Conservation (phyloP, 2,329 filamentous ascomycete genomes). For the Iodosphaeria phyllophila region DNA sequence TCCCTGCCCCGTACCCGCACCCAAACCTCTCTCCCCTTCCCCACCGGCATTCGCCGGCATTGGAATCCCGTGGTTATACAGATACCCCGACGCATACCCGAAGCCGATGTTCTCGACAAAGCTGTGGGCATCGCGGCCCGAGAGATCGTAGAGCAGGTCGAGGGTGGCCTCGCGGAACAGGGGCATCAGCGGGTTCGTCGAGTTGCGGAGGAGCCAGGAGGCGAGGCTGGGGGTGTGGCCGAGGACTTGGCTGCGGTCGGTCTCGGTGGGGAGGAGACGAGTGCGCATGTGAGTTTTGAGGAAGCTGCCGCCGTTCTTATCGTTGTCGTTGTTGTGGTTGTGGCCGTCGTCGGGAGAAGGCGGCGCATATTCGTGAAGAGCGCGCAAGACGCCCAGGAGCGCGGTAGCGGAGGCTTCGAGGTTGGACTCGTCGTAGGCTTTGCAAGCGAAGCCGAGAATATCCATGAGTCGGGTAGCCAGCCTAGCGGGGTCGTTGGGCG, state of each 20-base stretch:
- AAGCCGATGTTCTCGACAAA: constrained; percentile 91
- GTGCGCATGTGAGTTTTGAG: constrained; percentile 44
- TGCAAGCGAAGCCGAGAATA: constrained; percentile 49
- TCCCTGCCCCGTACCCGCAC: no score
- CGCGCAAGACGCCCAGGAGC: constrained; percentile 54
- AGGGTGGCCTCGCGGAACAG: constrained; percentile 59
- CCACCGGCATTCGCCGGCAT: constrained; percentile 44
- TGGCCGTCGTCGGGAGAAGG: no score
- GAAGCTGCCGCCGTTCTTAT: no score
- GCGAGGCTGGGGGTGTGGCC: constrained; percentile 59
- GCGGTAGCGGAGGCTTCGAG: constrained; percentile 56
- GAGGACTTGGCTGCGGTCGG: constrained; percentile 59
- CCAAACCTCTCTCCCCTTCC: no score
- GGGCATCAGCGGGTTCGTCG: constrained; percentile 52
- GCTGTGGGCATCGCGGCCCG: constrained; percentile 55
- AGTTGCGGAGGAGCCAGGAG: constrained; percentile 58
- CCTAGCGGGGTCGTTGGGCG: constrained; percentile 36
- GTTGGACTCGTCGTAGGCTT: constrained; percentile 44
- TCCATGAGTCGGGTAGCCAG: constrained; percentile 48
- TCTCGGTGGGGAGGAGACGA: constrained; percentile 54
- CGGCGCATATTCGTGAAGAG: constrained; percentile 51
- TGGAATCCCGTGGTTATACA: constrained; percentile 68
- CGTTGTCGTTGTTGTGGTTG: no score
- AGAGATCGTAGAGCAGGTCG: constrained; percentile 71
- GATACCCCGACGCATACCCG: constrained; percentile 78